Conservation (phyloP, 225 moss, liverwort and hornwort species). For the Sphagnum tenellum region DNA sequence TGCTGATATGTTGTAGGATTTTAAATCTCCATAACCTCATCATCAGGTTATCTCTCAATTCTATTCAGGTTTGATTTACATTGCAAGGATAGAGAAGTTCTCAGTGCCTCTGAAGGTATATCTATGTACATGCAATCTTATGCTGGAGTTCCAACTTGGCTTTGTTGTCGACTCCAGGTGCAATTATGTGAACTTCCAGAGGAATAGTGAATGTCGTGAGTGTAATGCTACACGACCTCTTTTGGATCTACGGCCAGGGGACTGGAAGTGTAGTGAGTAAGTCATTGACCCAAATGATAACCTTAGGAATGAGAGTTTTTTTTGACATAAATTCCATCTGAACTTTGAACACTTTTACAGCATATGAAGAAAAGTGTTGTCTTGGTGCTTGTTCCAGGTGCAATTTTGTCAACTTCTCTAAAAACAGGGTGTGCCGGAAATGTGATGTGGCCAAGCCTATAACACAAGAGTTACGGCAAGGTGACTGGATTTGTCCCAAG, state of each 20-base stretch:
- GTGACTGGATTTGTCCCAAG: conserved; percentile 59
- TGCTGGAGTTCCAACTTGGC: neutral
- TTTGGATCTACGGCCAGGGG: conserved; percentile 8
- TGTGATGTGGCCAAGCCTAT: conserved; percentile 18
- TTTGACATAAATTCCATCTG: no score
- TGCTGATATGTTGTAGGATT: no score
- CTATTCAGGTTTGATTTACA: no score
- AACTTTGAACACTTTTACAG: no score
- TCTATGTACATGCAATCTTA: neutral
- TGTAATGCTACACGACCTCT: conserved; percentile 23
- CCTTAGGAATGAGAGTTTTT: neutral
- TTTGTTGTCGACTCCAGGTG: conserved; percentile 38
- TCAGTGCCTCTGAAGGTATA: neutral
- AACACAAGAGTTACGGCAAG: conserved; percentile 25
- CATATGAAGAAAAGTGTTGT: neutral
- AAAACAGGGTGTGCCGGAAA: conserved; percentile 41
- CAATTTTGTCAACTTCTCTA: conserved; percentile 79
- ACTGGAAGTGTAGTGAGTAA: neutral
- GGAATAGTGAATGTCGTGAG: conserved; percentile 40
- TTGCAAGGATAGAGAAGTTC: no score
- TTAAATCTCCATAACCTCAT: no score
- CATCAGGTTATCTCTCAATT: no score
- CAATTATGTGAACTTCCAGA: conserved; percentile 78
- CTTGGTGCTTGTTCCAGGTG: conserved; percentile 38
- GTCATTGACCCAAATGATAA: neutral